These are phyloP conservation scores for Colletotrichum sp. DNA, from an alignment of 2,329 filamentous ascomycete species.

Conservation along the genomic window DNA sequence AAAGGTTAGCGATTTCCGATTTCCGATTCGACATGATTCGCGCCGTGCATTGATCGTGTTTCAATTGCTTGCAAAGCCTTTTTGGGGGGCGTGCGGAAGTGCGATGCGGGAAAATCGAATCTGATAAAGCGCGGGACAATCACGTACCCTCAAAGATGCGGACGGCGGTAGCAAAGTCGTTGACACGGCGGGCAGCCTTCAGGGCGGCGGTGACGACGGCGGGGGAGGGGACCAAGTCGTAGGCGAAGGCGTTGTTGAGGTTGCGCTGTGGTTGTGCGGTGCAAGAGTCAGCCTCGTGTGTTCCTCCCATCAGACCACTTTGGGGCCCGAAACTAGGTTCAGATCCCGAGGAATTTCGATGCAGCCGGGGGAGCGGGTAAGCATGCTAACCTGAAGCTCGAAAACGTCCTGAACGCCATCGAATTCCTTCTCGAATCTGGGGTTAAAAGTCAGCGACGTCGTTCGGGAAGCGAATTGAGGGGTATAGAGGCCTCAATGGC, in stretches of 20 bases:
- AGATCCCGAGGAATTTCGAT: slow-evolving; percentile 6
- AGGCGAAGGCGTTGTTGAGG: slow-evolving; percentile 99
- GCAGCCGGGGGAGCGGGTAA: not conserved
- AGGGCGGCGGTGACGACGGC: slow-evolving; percentile 90
- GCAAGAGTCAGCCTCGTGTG: slow-evolving; percentile 11
- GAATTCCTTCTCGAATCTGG: slow-evolving; percentile 99
- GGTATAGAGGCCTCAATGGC: slow-evolving; percentile 2
- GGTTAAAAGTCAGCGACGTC: not conserved
- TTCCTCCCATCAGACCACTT: slow-evolving; percentile 25
- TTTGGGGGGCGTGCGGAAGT: not conserved
- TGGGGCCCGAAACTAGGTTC: slow-evolving; percentile 4
- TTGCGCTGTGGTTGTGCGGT: slow-evolving; percentile 65
- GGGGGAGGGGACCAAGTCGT: slow-evolving; percentile 97
- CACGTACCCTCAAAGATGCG: slow-evolving; percentile 95
- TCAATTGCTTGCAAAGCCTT: not conserved
- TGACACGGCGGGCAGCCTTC: slow-evolving; percentile 92
- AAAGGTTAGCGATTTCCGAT: not conserved
- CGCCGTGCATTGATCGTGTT: not conserved
- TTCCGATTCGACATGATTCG: not conserved
- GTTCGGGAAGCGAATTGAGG: not conserved
- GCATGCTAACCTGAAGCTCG: slow-evolving; percentile 89
- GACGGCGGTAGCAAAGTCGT: slow-evolving; percentile 98
- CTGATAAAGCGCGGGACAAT: slow-evolving; percentile 29
- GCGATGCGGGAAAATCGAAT: not conserved
- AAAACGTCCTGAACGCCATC: slow-evolving; percentile 97